Evolutionary conservation across 305 asterid genomes (phyloP).

Genomic region (Plantago coronopus): DNA sequence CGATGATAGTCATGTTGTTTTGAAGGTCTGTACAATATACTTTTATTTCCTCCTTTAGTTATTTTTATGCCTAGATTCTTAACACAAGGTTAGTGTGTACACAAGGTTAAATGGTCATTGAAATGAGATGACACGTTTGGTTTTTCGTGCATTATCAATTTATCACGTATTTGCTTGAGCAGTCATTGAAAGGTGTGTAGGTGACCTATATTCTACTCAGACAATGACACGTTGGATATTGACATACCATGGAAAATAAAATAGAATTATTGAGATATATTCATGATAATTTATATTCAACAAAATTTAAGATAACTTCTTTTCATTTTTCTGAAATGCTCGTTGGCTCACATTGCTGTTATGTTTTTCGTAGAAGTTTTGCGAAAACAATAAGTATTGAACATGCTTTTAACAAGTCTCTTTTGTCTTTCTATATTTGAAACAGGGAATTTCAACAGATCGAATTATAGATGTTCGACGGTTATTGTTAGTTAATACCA

Average conservation of each 20-base stretch:
- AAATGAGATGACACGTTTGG: too few relatives aligned
- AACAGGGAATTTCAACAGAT: constrained; percentile 89
- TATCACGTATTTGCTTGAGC: neutral
- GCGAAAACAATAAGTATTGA: neutral
- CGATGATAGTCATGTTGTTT: constrained; percentile 67
- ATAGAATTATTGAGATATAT: too few relatives aligned
- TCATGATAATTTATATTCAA: neutral
- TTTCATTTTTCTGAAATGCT: too few relatives aligned
- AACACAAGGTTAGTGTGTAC: neutral
- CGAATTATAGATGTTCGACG: constrained; percentile 73
- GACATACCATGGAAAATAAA: too few relatives aligned
- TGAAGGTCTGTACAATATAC: constrained; percentile 57
- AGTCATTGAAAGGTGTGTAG: neutral
- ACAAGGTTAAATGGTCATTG: too few relatives aligned
- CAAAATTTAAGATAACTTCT: neutral
- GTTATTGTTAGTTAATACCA: constrained; percentile 45
- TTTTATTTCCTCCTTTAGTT: too few relatives aligned
- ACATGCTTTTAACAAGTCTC: neutral
- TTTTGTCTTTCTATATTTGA: neutral
- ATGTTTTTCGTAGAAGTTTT: too few relatives aligned
- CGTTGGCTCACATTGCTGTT: neutral
- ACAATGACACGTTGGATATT: neutral
- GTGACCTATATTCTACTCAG: neutral
- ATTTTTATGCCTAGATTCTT: too few relatives aligned
- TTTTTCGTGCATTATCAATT: neutral